Base-by-base conservation (phyloP, 2,329 filamentous ascomycete species). In the Phyllosticta citrichinensis region DNA sequence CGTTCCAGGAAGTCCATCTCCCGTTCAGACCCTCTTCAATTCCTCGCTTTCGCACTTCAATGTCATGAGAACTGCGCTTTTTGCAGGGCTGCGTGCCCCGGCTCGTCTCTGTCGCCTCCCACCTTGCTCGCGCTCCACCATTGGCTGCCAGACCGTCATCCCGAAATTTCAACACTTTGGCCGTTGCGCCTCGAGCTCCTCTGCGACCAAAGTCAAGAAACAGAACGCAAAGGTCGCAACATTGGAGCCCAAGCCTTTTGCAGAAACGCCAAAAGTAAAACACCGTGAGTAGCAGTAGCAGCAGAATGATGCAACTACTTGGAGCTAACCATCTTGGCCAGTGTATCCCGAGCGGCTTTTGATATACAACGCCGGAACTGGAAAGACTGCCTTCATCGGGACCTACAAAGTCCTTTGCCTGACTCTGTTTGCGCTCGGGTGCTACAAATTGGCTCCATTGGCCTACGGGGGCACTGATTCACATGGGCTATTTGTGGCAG, bases 351-450 rank as follows among this genome's bases (percentile, higher is more conserved):
- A 55, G 63, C 66, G 60, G 14, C 63, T 75, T 6, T 60, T 71
- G 53, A 73, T 75, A 25, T 75, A 75, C 59, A 67, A 74, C 65
- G 71, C 73, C 8, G 73, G 73, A 33, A 69, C 72, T 22, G 67
- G 68, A 11, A 71, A 72, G 47, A 71, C 70, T 8, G 66, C 70
- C 3, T 74, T 66, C 65, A 68, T 75, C 17, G 66, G 66, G 19
- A 72, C 73, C 58, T 72, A 70, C 68, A 75, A 75, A 64, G 68
- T 69, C 25, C 68, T 69, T 52, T 69, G 70, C 3, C 40, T 75
- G 30, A 64, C 73, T 25, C 68, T 74, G 30, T 74, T 73, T 27
- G 70, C 69, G 20, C 68, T 68, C 4, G 67, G 68, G 2, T 64
- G 67, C 4, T 65, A 71, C 4, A 70, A 71, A 30, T 63, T 71